Conservation (phyloP, 176 grass and related monocot genomes). For the Guadua angustifolia region DNA sequence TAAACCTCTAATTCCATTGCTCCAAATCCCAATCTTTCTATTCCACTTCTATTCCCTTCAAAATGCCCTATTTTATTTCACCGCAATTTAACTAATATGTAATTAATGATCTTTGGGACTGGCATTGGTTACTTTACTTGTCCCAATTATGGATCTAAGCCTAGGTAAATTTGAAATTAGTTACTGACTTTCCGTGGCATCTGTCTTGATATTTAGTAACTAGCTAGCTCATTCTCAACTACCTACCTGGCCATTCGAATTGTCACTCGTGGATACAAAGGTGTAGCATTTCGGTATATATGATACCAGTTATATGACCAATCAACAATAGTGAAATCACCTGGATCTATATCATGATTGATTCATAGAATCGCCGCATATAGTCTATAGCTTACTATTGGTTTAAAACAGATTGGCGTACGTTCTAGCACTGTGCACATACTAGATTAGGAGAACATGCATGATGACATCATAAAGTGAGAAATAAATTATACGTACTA, state of each 20-base stretch:
- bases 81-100: conserved; percentile 23
- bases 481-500: not conserved
- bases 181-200: conserved; percentile 50
- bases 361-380: not conserved
- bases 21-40: conserved; percentile 67
- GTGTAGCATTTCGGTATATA: not conserved
- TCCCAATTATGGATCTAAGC: conserved; percentile 50
- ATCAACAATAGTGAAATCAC: not conserved
- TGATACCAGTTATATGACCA: not conserved
- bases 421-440: not conserved
- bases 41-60: conserved; percentile 77
- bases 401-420: not conserved
- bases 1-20: conserved; percentile 54
- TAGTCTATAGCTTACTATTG: not conserved
- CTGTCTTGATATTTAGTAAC: conserved; percentile 41
- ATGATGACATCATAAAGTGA: not conserved
- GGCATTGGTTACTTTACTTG: conserved; percentile 50
- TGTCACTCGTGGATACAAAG: not conserved
- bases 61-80: conserved; percentile 48
- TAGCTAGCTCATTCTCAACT: conserved; percentile 13
- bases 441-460: not conserved
- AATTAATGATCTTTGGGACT: conserved; percentile 27
- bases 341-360: not conserved
- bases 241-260: not conserved
- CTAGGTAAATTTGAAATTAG: conserved; percentile 44